phyloP scores from a whole-genome alignment of 108 stramenopile species.

The Cyclostephanos tholiformis region DNA sequence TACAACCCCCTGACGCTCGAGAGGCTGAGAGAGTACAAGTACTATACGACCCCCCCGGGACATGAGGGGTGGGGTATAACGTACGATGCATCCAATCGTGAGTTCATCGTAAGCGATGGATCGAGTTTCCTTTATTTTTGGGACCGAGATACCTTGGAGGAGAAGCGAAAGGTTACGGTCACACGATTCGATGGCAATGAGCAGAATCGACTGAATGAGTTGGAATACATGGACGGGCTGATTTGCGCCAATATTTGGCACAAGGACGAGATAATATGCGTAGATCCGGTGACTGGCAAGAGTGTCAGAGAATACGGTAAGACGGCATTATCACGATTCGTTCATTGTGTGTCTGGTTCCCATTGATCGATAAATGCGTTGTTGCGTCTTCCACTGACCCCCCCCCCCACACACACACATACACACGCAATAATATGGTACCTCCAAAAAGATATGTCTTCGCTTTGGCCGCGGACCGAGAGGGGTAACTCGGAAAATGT shows the following conservation, averaged over 20 bases:
- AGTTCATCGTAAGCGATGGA: slow-evolving; percentile 85
- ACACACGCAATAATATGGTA: no score
- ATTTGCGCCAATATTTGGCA: slow-evolving; percentile 88
- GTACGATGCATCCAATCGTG: slow-evolving; percentile 58
- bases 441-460: slow-evolving; percentile 56
- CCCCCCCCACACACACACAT: no score
- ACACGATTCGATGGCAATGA: slow-evolving; percentile 50
- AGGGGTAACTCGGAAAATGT: slow-evolving; percentile 63
- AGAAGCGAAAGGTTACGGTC: slow-evolving; percentile 60
- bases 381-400: neutral
- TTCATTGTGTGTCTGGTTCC: neutral
- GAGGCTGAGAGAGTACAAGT: slow-evolving; percentile 50
- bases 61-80: slow-evolving; percentile 89
- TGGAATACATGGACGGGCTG: slow-evolving; percentile 81
- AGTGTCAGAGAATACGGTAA: slow-evolving; percentile 85
- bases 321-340: neutral
- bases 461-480: slow-evolving; percentile 60
- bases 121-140: slow-evolving; percentile 71
- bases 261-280: slow-evolving; percentile 74
- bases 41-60: slow-evolving; percentile 52
- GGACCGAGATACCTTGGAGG: slow-evolving; percentile 59
- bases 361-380: neutral
- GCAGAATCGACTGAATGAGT: slow-evolving; percentile 73
- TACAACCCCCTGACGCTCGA: slow-evolving; percentile 71
- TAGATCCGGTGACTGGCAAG: slow-evolving; percentile 74